These are phyloP conservation scores for Pichia rugopelliculosa DNA, from an alignment of 805 yeast species.

Conservation along the genomic window DNA sequence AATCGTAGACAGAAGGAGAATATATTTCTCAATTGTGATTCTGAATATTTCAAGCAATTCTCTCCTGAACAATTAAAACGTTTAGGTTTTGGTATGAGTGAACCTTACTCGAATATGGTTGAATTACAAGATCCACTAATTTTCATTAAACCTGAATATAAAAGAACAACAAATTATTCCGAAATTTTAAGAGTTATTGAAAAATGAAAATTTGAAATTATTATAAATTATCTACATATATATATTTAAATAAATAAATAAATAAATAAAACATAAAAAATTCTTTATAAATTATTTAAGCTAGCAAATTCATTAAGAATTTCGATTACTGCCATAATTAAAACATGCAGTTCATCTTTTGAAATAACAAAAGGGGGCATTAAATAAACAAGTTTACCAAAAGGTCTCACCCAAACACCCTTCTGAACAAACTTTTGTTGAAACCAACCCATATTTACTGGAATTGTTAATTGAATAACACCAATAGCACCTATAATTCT, in stretches of 20 bases:
- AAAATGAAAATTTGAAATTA: too few species aligned
- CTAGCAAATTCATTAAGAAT: neutral
- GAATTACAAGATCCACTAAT: constrained; percentile 16
- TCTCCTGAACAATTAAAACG: constrained; percentile 14
- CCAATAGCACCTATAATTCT: constrained; percentile 10
- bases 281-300: neutral
- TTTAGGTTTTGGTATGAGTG: constrained; percentile 18
- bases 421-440: constrained; percentile 7
- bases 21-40: constrained; percentile 17
- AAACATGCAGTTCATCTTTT: neutral
- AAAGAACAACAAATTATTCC: constrained; percentile 3
- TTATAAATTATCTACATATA: too few species aligned
- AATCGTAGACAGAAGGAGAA: constrained; percentile 28
- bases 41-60: constrained; percentile 21
- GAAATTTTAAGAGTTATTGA: constrained; percentile 5
- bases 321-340: constrained; percentile 1
- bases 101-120: constrained; percentile 15
- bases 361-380: constrained; percentile 8
- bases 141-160: constrained; percentile 10
- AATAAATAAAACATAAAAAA: neutral
- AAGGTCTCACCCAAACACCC: constrained; percentile 12
- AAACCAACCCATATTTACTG: constrained; percentile 9
- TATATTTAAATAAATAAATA: too few species aligned
- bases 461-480: constrained; percentile 4
- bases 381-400: constrained; percentile 9